These are phyloP conservation scores for Xylariomycetidae sp. DNA, from an alignment of 2,329 filamentous ascomycete species.

Conservation along the genomic window DNA sequence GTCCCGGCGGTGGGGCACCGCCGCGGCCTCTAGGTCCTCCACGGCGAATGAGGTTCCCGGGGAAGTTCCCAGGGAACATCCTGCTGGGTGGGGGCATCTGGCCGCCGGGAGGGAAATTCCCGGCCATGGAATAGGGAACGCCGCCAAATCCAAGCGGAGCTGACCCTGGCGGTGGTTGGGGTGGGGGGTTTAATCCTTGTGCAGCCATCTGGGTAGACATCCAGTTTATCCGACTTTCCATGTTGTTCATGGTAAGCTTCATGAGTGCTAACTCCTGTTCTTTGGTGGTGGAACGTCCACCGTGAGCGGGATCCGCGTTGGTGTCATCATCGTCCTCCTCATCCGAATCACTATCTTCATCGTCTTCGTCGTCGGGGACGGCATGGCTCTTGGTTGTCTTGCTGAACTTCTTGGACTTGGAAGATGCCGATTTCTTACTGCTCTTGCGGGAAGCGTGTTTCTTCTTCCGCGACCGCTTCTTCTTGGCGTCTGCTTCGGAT, in stretches of 20 bases:
- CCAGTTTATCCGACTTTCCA: neutral
- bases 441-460: conserved; percentile 22
- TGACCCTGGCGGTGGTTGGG: too few species aligned
- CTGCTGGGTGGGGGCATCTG: too few species aligned
- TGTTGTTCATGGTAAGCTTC: neutral
- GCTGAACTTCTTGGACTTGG: conserved; percentile 19
- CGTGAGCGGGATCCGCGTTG: conserved; percentile 7
- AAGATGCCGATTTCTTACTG: conserved; percentile 21
- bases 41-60: neutral
- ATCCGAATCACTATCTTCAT: conserved; percentile 18
- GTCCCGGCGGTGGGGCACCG: too few species aligned
- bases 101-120: too few species aligned
- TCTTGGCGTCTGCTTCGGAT: conserved; percentile 18
- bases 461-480: conserved; percentile 25
- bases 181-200: too few species aligned
- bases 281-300: conserved; percentile 7
- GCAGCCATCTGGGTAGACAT: too few species aligned
- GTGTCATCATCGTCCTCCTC: conserved; percentile 12
- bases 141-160: too few species aligned
- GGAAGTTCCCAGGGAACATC: neutral
- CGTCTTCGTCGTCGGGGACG: conserved; percentile 7
- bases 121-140: too few species aligned
- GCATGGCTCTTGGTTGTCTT: conserved; percentile 17
- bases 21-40: too few species aligned
- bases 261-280: neutral